Base-by-base conservation (phyloP, 2,329 filamentous ascomycete genomes). In the Nemania sp. region DNA sequence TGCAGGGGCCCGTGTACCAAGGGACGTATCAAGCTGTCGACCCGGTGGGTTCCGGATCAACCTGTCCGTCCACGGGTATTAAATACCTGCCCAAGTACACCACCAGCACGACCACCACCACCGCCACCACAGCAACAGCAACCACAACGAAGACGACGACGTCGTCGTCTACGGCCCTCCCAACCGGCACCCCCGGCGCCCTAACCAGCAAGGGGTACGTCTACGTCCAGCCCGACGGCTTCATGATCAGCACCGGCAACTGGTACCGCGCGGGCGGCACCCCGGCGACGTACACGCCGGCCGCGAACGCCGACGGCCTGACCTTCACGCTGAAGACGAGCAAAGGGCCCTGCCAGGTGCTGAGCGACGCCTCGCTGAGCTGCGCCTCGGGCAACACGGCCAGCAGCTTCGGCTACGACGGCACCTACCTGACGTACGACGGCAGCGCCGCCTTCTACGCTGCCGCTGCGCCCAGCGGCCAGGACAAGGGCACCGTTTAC, bases 21-120 rank as follows among this genome's bases (percentile, higher is more conserved):
- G 90, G 90, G 41, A 77, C 84, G 0, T 93, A 91, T 74, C 82
- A 88, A 27, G 79, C 89, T 15, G 79, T 86, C 3, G 81, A 85
- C 45, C 85, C 80, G 68, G 88, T 89, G 68, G 72, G 71, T 27
- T 87, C 89, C 35, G 84, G 84, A 18, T 62, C n/a, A 86, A 84
- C 57, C 41, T 94, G 92, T 78, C 88, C 91, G 0, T 73, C 77
- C 22, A 83, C 80, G 0, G 89, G 88, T 1, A 89, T 94, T 75
- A 87, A 86, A 73, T 93, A 93, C 76, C 78, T 87, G 8, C 88
- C 89, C 43, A 92, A 92, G 79, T 72, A 67, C 54, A 49, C 56
- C 53, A 59, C 56, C 18, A 32, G 65, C 8, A 43, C 53, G 13
- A 53, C 68, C 1, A 54, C 66, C 1, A 43, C 45, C 7, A 59